Base-by-base conservation (phyloP, 2,329 filamentous ascomycete genomes). In the Raffaelea deltoideospora region DNA sequence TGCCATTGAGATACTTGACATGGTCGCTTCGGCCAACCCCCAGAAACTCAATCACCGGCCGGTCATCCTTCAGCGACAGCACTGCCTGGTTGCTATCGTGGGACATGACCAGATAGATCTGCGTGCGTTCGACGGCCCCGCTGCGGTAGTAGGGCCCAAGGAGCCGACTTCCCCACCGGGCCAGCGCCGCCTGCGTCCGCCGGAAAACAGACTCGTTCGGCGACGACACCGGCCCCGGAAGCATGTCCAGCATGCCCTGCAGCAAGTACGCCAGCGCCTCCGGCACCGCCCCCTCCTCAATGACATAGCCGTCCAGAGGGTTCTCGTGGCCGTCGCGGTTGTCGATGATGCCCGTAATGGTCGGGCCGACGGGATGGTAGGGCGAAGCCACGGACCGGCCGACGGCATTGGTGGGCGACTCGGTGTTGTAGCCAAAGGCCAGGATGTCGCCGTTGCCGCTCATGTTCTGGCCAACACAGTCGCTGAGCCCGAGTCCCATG, bases 361-460 rank as follows among this genome's bases (percentile, higher is more conserved):
- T 75, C 13, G 75, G 75, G 0, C 75, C 74, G 9, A 72, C 57
- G 0, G 71, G 71, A 29, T 64, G 60, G 32, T 67, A 63, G 0
- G 61, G 56, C 9, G 61, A 60, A 3, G 69, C 65, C n/a, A 56
- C 53, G 2, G 62, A 51, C 11, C 55, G 58, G 7, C 72, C 75
- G 34, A 78, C 63, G 14, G 61, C 61, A 46, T 78, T 76, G 30
- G 69, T 66, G 13, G 63, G 54, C 5, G 65, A 53, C 30, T 77
- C 59, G 2, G 64, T 72, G 49, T 78, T 76, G 48, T 77, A 78
- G 3, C 69, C 74, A 50, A 79, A 79, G 3, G 65, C 68, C 14
- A 79, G 50, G 46, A 79, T 72, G 43, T 79, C 75, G 3, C 76
- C 75, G 45, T 80, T 80, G 3, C 75, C 75, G 45, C 70, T 73